Base-by-base conservation (phyloP, 176 grass and related monocot species). In the Cocos nucifera region DNA sequence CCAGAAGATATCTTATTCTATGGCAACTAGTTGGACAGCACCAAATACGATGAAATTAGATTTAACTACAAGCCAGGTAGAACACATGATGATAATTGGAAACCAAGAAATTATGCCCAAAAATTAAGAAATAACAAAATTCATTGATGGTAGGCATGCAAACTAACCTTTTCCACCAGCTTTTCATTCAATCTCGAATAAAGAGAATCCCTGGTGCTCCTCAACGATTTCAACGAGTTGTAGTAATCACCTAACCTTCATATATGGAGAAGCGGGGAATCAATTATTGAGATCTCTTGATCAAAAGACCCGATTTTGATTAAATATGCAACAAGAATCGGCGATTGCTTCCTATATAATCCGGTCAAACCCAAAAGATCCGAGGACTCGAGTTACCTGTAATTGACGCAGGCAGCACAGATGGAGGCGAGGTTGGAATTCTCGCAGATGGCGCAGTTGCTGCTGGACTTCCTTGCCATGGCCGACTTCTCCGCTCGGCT, bases 391-490 rank as follows among this genome's bases (percentile, higher is more conserved):
- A 1, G 1, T 24, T 58, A 89, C 93, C 82, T 86, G 32, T 73
- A 66, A 73, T 92, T 98, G 54, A 92, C 88, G 77, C 93, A 98
- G 3, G 60, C 30, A 15, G 88, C 54, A 59, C 93, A 98, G 56
- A 81, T 85, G 51, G 93, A 98, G 20, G 79, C 79, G 24, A 92
- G 93, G 70, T 92, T 92, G 70, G 82, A 78, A 35, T 64, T 78
- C 79, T 98, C 93, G 81, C 88, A 98, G 58, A 98, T 62, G 17
- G 81, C 62, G 71, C 88, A 98, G 70, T 19, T 69, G 70, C 59
- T 54, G 74, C 66, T 59, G 61, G 35, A 44, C 35, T 44, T 44
- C 35, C 35, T 44, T 1, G 35, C 35, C 35, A 44, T 44, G 35
- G 35, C 8, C 9, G 9, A 44, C 10, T 12, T 44, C 35, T 12